phyloP scores from a whole-genome alignment of 345 rosid species.

The Murraya koenigii region DNA sequence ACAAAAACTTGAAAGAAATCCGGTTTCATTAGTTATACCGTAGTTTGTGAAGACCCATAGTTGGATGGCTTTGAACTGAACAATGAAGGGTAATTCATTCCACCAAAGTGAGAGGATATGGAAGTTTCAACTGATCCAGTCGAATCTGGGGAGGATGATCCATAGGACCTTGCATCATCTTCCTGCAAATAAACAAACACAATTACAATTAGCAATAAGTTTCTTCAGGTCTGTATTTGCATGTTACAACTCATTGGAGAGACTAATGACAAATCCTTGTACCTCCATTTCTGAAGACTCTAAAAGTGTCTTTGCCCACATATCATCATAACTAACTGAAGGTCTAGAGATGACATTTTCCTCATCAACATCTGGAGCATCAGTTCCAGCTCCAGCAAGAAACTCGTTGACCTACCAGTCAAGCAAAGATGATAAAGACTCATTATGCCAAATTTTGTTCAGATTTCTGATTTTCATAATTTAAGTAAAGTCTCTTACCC shows the following conservation, averaged over 20 bases:
- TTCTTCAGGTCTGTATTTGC: background rate
- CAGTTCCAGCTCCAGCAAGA: slow-evolving; percentile 96
- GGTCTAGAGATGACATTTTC: slow-evolving; percentile 82
- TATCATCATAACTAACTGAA: slow-evolving; percentile 96
- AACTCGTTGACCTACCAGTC: slow-evolving; percentile 83
- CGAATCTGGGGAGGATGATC: slow-evolving; percentile 95
- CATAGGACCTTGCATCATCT: slow-evolving; percentile 90
- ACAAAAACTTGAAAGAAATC: background rate
- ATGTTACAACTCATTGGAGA: background rate
- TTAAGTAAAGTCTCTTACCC: slow-evolving; percentile 47
- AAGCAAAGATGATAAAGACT: slow-evolving; percentile 22
- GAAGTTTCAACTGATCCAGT: slow-evolving; percentile 94
- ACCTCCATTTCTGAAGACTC: slow-evolving; percentile 89
- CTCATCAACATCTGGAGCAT: slow-evolving; percentile 99
- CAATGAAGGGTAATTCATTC: slow-evolving; percentile 93
- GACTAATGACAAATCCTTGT: background rate
- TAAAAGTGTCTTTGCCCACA: slow-evolving; percentile 98
- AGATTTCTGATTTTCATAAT: background rate
- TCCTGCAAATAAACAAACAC: slow-evolving; percentile 49
- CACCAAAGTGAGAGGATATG: slow-evolving; percentile 97
- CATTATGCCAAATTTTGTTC: background rate
- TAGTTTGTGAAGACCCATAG: slow-evolving; percentile 49
- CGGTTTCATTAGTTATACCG: slow-evolving; percentile 40
- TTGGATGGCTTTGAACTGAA: slow-evolving; percentile 84
- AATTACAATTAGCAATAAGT: background rate